Evolutionary conservation across 163 green algal species (phyloP).

Genomic region (Scenedesmus sp.): DNA sequence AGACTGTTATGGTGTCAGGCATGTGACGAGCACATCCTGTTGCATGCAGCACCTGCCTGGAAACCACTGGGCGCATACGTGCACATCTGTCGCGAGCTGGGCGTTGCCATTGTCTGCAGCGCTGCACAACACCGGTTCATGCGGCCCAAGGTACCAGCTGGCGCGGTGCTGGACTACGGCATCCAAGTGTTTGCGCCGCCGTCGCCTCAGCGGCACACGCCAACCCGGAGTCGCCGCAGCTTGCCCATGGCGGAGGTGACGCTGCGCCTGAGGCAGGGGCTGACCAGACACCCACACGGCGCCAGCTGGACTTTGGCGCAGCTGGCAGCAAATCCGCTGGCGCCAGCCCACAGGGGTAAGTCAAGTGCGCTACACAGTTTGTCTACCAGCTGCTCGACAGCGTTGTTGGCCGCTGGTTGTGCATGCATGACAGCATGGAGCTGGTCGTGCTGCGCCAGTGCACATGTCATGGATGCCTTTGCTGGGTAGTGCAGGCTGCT

Average conservation of each 20-base stretch:
- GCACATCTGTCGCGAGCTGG: not conserved
- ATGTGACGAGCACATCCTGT: not conserved
- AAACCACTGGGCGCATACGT: not conserved
- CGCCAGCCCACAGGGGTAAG: not conserved
- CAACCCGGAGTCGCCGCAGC: not conserved
- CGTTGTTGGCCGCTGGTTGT: not conserved
- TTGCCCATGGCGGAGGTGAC: not conserved
- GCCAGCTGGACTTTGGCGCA: not conserved
- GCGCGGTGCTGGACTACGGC: conserved; percentile 39
- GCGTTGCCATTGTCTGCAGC: not conserved
- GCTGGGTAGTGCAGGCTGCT: not conserved
- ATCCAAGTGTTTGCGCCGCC: conserved; percentile 49
- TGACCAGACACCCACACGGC: conserved; percentile 17
- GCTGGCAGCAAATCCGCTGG: not conserved
- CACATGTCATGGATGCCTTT: not conserved
- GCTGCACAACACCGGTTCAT: not conserved
- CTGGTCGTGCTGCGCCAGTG: not conserved
- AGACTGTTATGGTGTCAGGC: not conserved
- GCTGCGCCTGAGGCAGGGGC: not conserved
- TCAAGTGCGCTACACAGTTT: not conserved
- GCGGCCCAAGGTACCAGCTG: conserved; percentile 1
- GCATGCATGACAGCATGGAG: not conserved
- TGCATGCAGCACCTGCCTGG: not conserved
- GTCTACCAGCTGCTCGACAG: not conserved
- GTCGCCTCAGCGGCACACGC: not conserved